Percentiles rank a stretch among this genome's conserved stretches.
Evolutionary conservation across 805 yeast genomes (phyloP).

Genomic region (Scheffersomyces stipitis): DNA sequence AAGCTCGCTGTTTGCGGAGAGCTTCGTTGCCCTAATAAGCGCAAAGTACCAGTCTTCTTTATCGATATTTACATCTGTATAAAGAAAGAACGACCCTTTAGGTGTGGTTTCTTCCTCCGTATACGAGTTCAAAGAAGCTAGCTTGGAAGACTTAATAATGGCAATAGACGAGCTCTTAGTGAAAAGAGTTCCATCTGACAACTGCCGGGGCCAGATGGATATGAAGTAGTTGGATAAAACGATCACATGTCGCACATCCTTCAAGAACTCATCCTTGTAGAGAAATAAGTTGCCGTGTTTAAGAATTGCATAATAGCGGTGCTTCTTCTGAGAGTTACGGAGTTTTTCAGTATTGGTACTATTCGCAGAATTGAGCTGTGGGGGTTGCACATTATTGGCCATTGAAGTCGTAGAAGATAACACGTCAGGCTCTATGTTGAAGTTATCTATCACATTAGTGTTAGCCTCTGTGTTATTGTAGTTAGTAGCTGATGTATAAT

Average conservation of each 20-base stretch:
- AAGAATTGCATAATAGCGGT: conserved; percentile 65
- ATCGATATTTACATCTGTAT: conserved; percentile 73
- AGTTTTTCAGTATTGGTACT: conserved; percentile 6
- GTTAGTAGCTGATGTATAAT: conserved; percentile 1
- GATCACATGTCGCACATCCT: conserved; percentile 73
- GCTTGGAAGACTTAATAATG: conserved; percentile 42
- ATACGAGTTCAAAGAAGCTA: conserved; percentile 8
- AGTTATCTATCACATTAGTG: no score
- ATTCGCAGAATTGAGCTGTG: not conserved
- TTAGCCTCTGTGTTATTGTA: not conserved
- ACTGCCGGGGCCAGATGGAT: conserved; percentile 79
- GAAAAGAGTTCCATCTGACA: conserved; percentile 76
- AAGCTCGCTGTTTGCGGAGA: conserved; percentile 10
- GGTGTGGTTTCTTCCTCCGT: conserved; percentile 21
- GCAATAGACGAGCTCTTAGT: conserved; percentile 80
- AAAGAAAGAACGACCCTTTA: conserved; percentile 54
- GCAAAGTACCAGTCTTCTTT: conserved; percentile 95
- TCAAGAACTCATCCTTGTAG: conserved; percentile 68
- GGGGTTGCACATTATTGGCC: not conserved
- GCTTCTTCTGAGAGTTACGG: conserved; percentile 43
- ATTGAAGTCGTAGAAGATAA: not conserved
- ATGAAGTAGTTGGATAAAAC: conserved; percentile 71
- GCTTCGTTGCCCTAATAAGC: conserved; percentile 65
- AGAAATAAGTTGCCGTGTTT: conserved; percentile 87
- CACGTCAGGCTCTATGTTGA: not conserved